Conservation (phyloP, 805 yeast genomes). For the Isabelozyma heimii region DNA sequence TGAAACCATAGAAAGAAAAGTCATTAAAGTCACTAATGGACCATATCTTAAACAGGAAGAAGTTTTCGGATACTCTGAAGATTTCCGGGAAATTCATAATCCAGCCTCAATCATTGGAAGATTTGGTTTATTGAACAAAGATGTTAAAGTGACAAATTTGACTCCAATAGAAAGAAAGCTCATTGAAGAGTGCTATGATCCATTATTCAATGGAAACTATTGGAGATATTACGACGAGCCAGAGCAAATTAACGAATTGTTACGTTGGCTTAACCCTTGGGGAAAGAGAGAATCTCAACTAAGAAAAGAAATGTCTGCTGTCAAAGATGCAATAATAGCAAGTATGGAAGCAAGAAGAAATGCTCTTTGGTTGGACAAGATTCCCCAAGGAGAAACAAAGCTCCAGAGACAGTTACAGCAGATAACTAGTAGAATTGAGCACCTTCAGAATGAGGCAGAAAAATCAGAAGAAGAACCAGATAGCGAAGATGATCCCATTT, state of each 20-base stretch:
- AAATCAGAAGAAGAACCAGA: constrained; percentile 20
- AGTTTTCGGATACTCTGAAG: neutral
- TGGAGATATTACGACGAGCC: constrained; percentile 74
- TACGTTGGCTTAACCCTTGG: constrained; percentile 70
- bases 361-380: constrained; percentile 45
- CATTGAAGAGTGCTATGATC: constrained; percentile 63
- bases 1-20: neutral
- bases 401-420: constrained; percentile 39
- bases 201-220: constrained; percentile 46
- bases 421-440: constrained; percentile 16
- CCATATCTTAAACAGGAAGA: neutral
- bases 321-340: constrained; percentile 50
- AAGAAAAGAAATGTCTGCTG: constrained; percentile 54
- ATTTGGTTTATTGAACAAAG: neutral
- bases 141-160: constrained; percentile 8
- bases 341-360: constrained; percentile 60
- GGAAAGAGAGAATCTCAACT: constrained; percentile 72
- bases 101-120: neutral
- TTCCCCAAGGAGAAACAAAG: constrained; percentile 39
- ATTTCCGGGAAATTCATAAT: neutral
- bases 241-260: constrained; percentile 53
- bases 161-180: constrained; percentile 54
- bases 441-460: constrained; percentile 9
- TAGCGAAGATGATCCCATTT: constrained; percentile 27
- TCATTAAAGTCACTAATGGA: neutral